Conservation (phyloP, 2,329 filamentous ascomycete species). For the Colletotrichum tropicale region DNA sequence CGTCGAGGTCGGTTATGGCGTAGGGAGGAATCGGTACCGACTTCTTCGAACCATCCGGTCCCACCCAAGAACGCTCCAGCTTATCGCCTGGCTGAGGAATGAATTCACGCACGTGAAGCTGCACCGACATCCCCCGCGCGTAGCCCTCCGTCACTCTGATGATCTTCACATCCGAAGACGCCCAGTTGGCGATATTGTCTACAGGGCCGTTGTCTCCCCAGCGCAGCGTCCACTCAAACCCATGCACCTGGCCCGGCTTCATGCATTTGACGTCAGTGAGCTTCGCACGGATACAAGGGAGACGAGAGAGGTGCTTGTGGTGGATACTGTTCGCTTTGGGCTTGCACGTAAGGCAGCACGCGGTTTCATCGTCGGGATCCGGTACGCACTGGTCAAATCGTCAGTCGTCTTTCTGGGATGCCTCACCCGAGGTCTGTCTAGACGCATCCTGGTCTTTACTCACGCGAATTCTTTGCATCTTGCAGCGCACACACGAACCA, state of each 20-base stretch:
- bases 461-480: slow-evolving; percentile 67
- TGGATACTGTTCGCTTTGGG: slow-evolving; percentile 49
- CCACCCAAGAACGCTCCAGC: slow-evolving; percentile 58
- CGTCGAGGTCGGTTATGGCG: slow-evolving; percentile 60
- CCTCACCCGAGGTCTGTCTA: neutral
- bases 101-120: slow-evolving; percentile 59
- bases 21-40: slow-evolving; percentile 59
- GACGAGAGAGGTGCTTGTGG: slow-evolving; percentile 44
- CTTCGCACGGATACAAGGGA: slow-evolving; percentile 65
- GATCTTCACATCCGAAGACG: slow-evolving; percentile 50
- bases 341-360: slow-evolving; percentile 57
- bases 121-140: slow-evolving; percentile 47
- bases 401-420: neutral
- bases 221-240: slow-evolving; percentile 62
- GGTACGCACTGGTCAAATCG: slow-evolving; percentile 53
- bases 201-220: slow-evolving; percentile 58
- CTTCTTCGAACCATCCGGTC: slow-evolving; percentile 45
- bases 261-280: slow-evolving; percentile 63
- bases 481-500: slow-evolving; percentile 64
- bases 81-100: slow-evolving; percentile 60
- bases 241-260: slow-evolving; percentile 63
- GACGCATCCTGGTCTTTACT: slow-evolving; percentile 28
- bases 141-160: slow-evolving; percentile 61
- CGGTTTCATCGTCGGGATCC: slow-evolving; percentile 50
- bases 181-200: slow-evolving; percentile 62